These are phyloP conservation scores for Colletotrichum abscissum DNA, from an alignment of 2,329 filamentous ascomycete genomes.

Conservation along the genomic window DNA sequence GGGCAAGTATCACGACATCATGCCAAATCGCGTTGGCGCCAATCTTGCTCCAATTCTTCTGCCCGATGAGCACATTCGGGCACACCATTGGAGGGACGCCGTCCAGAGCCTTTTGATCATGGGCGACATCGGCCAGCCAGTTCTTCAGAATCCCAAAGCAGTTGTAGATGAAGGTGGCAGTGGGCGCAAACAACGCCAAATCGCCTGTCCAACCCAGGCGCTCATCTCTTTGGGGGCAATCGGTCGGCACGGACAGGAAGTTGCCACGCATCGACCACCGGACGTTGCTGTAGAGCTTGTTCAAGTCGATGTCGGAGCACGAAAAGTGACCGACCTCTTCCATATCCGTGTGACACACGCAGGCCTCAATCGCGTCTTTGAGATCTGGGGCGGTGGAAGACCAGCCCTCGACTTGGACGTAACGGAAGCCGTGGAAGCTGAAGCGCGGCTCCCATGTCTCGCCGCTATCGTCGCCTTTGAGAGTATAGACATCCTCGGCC, in stretches of 20 bases:
- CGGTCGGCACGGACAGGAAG: conserved; percentile 31
- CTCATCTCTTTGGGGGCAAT: conserved; percentile 35
- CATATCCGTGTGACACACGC: conserved; percentile 33
- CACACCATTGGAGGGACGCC: conserved; percentile 47
- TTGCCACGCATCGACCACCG: conserved; percentile 31
- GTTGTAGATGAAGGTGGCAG: conserved; percentile 18
- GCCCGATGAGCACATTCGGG: conserved; percentile 38
- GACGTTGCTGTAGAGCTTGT: conserved; percentile 21
- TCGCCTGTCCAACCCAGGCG: conserved; percentile 27
- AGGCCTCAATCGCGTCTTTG: conserved; percentile 7
- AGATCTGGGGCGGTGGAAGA: background rate
- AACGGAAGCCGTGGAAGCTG: conserved; percentile 64
- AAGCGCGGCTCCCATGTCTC: conserved; percentile 56
- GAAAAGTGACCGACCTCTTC: conserved; percentile 9
- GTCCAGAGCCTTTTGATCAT: conserved; percentile 46
- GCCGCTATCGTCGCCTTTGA: conserved; percentile 36
- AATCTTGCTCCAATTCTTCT: conserved; percentile 26
- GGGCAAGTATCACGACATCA: conserved; percentile 22
- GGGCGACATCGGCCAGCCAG: conserved; percentile 29
- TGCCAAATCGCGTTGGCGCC: conserved; percentile 36
- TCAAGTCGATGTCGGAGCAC: conserved; percentile 20
- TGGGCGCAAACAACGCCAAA: conserved; percentile 24
- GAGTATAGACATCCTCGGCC: conserved; percentile 47
- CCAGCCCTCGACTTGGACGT: conserved; percentile 56
- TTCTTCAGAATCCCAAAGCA: conserved; percentile 19